These are phyloP conservation scores for Saturnispora halmiae DNA, from an alignment of 805 yeast genomes.

Conservation along the genomic window DNA sequence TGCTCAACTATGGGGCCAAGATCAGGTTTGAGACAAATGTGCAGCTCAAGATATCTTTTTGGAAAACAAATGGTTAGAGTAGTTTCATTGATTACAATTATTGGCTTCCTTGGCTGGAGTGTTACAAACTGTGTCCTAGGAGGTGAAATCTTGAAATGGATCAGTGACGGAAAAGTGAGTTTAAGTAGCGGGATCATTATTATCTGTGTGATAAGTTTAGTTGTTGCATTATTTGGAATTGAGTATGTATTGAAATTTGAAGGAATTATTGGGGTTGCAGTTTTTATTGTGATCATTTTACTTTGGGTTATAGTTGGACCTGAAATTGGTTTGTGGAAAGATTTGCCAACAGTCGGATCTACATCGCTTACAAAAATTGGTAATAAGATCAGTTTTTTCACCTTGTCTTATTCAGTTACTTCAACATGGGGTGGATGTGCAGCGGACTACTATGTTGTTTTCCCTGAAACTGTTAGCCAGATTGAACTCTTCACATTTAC, in stretches of 20 bases:
- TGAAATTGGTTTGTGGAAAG: slow-evolving; percentile 30
- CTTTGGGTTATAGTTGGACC: slow-evolving; percentile 55
- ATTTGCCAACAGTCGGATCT: slow-evolving; percentile 30
- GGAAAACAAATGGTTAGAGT: slow-evolving; percentile 82
- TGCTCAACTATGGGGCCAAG: slow-evolving; percentile 85
- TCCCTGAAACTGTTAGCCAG: slow-evolving; percentile 64
- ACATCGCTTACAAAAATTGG: slow-evolving; percentile 43
- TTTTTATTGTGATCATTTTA: slow-evolving; percentile 54
- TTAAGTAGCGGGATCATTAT: slow-evolving; percentile 67
- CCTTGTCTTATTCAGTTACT: slow-evolving; percentile 67
- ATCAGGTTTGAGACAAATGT: slow-evolving; percentile 87
- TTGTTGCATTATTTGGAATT: slow-evolving; percentile 73
- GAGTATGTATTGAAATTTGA: slow-evolving; percentile 62
- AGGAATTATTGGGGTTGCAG: slow-evolving; percentile 58
- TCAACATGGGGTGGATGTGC: slow-evolving; percentile 88
- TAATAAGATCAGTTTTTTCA: slow-evolving; percentile 63
- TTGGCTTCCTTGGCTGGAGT: slow-evolving; percentile 90
- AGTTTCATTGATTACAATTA: slow-evolving; percentile 58
- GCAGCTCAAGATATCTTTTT: slow-evolving; percentile 66
- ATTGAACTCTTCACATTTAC: slow-evolving; percentile 49
- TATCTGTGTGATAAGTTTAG: slow-evolving; percentile 52
- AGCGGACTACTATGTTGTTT: slow-evolving; percentile 71
- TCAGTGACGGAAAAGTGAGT: slow-evolving; percentile 59
- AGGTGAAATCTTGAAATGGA: slow-evolving; percentile 66
- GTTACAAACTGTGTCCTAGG: slow-evolving; percentile 84